These are phyloP conservation scores for Porcisia deanei DNA, from an alignment of 208 protist species.

Conservation along the genomic window DNA sequence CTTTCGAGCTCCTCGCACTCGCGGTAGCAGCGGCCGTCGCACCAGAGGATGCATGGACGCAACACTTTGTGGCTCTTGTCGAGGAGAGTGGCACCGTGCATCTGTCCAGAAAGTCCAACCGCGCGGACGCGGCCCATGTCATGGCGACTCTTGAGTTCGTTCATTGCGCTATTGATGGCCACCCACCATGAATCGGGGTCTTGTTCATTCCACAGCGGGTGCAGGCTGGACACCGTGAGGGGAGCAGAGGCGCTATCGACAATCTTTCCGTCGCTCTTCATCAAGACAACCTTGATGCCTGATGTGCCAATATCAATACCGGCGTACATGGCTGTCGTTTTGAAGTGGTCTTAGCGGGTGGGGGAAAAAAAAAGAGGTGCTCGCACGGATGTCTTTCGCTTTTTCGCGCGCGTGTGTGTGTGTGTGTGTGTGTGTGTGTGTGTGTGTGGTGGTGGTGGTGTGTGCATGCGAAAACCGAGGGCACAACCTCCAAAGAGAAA, in stretches of 20 bases:
- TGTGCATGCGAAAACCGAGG: too few relatives aligned
- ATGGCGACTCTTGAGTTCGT: constrained; percentile 45
- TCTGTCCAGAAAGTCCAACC: constrained; percentile 73
- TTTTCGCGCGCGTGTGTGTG: too few relatives aligned
- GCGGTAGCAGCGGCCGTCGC: constrained; percentile 63
- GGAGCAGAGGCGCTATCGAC: constrained; percentile 54
- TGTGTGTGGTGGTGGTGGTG: too few relatives aligned
- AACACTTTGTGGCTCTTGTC: constrained; percentile 58
- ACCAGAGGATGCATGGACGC: constrained; percentile 82
- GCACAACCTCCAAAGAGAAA: too few relatives aligned
- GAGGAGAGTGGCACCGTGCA: constrained; percentile 76
- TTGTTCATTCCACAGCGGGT: constrained; percentile 79
- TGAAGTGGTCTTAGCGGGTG: not conserved
- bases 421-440: too few relatives aligned
- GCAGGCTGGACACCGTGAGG: constrained; percentile 55
- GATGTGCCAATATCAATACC: constrained; percentile 79
- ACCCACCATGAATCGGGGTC: constrained; percentile 61
- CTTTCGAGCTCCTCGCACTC: constrained; percentile 75
- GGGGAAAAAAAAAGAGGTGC: not conserved
- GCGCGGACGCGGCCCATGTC: constrained; percentile 52
- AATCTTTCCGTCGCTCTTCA: constrained; percentile 48
- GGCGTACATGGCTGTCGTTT: constrained; percentile 45
- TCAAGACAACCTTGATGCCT: constrained; percentile 72
- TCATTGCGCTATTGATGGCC: constrained; percentile 62
- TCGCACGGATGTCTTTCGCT: not conserved